Conservation (phyloP, 371 early-diverging fungal genomes). For the Lichtheimia ramosa region DNA sequence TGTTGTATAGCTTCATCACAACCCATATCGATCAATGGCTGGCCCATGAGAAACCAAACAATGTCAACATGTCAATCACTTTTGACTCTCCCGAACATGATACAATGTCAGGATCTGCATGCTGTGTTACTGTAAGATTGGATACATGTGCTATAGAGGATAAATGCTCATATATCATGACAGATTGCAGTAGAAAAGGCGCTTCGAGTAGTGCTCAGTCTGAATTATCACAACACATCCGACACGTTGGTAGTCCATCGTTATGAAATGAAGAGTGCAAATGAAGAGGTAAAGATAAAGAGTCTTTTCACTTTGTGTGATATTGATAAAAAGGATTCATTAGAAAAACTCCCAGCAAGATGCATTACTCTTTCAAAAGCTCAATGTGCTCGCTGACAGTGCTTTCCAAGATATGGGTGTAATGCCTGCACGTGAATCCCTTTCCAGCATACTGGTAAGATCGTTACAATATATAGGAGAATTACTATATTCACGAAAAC, state of each 20-base stretch:
- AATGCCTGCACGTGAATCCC: conserved; percentile 30
- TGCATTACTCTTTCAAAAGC: conserved; percentile 34
- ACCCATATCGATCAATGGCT: conserved; percentile 30
- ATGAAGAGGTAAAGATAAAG: conserved; percentile 31
- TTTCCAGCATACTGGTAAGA: conserved; percentile 34
- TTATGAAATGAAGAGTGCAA: conserved; percentile 36
- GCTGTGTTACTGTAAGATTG: conserved; percentile 28
- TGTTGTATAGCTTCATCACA: conserved; percentile 26
- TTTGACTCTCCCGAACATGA: conserved; percentile 22
- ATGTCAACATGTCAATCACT: conserved; percentile 14
- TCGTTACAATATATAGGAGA: not conserved
- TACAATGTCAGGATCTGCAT: conserved; percentile 34
- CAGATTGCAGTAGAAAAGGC: conserved; percentile 34
- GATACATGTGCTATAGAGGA: not conserved
- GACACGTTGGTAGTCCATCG: conserved; percentile 36
- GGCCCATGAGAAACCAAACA: conserved; percentile 21
- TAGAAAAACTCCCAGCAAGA: conserved; percentile 30
- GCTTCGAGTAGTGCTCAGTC: conserved; percentile 27
- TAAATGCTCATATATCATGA: not conserved
- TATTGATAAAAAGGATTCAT: not conserved
- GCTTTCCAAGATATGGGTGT: conserved; percentile 42
- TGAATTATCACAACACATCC: conserved; percentile 29
- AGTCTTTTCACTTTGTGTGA: no score
- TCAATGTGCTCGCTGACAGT: conserved; percentile 30
- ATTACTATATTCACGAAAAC: not conserved